These are phyloP conservation scores for Anthracocystis setariae DNA, from an alignment of 1,284 basidiomycete species.

Conservation along the genomic window DNA sequence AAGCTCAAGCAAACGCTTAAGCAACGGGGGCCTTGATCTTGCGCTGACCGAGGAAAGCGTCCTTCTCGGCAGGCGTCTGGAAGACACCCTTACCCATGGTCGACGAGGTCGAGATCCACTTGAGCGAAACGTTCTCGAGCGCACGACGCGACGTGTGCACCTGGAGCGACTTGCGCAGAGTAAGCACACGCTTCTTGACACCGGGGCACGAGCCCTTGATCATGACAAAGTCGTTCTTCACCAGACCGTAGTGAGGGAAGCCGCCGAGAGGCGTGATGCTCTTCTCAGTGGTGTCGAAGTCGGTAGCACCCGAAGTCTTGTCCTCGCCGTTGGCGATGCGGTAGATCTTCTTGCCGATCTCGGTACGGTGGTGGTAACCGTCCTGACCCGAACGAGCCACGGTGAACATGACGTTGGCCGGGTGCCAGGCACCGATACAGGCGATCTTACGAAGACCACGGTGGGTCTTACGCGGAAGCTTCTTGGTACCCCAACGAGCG, in stretches of 20 bases:
- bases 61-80: slow-evolving; percentile 96
- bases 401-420: slow-evolving; percentile 99
- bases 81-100: slow-evolving; percentile 88
- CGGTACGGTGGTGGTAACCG: slow-evolving; percentile 97
- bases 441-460: slow-evolving; percentile 96
- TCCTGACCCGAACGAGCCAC: slow-evolving; percentile 99
- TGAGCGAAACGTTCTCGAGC: slow-evolving; percentile 96
- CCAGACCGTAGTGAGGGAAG: slow-evolving; percentile 98
- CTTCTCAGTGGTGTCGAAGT: slow-evolving; percentile 73
- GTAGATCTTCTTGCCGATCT: slow-evolving; percentile 93
- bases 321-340: slow-evolving; percentile 86
- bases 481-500: slow-evolving; percentile 99
- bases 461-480: slow-evolving; percentile 98
- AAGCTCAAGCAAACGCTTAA: slow-evolving; percentile 37
- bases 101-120: slow-evolving; percentile 97
- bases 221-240: slow-evolving; percentile 98
- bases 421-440: slow-evolving; percentile 99
- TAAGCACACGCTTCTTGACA: slow-evolving; percentile 97
- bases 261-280: slow-evolving; percentile 97
- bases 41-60: slow-evolving; percentile 83
- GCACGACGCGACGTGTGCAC: slow-evolving; percentile 66
- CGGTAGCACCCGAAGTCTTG: slow-evolving; percentile 87
- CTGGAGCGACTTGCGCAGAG: slow-evolving; percentile 70
- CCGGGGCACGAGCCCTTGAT: slow-evolving; percentile 82
- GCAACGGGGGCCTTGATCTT: slow-evolving; percentile 44